Base-by-base conservation (phyloP, 257 asterid genomes). In the Capsicum chinense region DNA sequence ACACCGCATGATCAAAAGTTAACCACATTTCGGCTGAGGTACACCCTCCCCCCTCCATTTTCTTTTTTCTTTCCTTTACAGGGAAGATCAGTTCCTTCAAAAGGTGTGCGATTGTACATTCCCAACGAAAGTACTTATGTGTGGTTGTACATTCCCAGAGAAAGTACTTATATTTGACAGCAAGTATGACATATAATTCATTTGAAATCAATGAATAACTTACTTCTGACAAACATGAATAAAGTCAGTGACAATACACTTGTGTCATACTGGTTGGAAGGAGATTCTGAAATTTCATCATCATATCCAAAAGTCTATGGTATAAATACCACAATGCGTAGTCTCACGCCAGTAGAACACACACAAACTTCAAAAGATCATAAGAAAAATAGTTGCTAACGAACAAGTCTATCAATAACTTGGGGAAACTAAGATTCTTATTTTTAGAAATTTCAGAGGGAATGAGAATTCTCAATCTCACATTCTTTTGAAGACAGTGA, bases 1-100 rank as follows among this genome's bases (percentile, higher is more conserved):
- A 83, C 83, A 88, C 84, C 84, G 14, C 85, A 87, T 82, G 63
- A 62, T 17, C 56, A 5, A 42, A 80, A 19, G 47, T 78, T 8
- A 54, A 35, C 66, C 47, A 33, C 50, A 78, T 78, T 78, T 78
- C 64, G 2, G 50, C 21, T 54, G 82, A 54, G 33, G 50, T 7
- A 14, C 63, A 14, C 64, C 82, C 82, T 7, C 63, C 48, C 48
- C 48, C 48, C 63, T 7, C 81, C 50, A 54, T 78, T 78, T 78
- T 78, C 81, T 26, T 78, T 78, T 76, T 21, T 5, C 64, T 13
- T 76, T 13, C 62, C 81, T 76, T 14, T 21, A 52, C 81, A 13
- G 21, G 26, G 81, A 16, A 52, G 62, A 76, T 76, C 52, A 14
- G 63, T 13, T 78, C 82, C 82, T 78, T 54, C 63, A 78, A 78